phyloP scores from a whole-genome alignment of 176 grass and related monocot species.

The Ampelocalamus luodianensis region DNA sequence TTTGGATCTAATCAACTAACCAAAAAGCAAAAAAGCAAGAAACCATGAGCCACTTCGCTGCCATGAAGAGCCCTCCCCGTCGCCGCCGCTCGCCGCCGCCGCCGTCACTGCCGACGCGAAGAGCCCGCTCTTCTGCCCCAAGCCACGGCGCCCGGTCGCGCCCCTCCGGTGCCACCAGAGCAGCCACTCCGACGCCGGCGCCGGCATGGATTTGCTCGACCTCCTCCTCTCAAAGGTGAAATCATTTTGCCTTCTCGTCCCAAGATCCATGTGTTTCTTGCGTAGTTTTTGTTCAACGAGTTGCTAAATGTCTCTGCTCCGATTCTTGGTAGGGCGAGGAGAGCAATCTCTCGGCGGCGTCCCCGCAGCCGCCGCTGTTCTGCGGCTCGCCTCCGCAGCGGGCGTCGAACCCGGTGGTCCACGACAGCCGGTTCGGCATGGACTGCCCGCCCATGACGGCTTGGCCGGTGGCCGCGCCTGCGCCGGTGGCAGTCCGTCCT shows the following conservation, averaged over 20 bases:
- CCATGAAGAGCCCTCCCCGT: constrained; percentile 70
- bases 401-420: constrained; percentile 78
- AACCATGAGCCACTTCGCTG: constrained; percentile 77
- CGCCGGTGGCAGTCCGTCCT: neutral
- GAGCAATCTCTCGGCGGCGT: constrained; percentile 50
- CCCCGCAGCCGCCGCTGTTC: constrained; percentile 73
- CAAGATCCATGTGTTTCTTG: constrained; percentile 6
- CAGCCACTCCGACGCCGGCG: constrained; percentile 53
- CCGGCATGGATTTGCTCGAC: constrained; percentile 70
- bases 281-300: neutral
- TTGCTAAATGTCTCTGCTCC: neutral
- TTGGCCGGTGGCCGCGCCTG: constrained; percentile 1
- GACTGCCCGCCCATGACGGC: constrained; percentile 48
- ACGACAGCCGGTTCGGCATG: constrained; percentile 79
- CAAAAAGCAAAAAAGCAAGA: neutral
- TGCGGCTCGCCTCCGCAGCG: constrained; percentile 88
- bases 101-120: constrained; percentile 43
- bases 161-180: constrained; percentile 70
- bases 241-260: neutral
- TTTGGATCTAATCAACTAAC: constrained; percentile 63
- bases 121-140: constrained; percentile 87
- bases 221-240: constrained; percentile 69
- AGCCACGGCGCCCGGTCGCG: constrained; percentile 69
- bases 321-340: constrained; percentile 60
- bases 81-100: constrained; percentile 50